Base-by-base conservation (phyloP, 148 eudicot genomes). In the Heliosperma pusillum region DNA sequence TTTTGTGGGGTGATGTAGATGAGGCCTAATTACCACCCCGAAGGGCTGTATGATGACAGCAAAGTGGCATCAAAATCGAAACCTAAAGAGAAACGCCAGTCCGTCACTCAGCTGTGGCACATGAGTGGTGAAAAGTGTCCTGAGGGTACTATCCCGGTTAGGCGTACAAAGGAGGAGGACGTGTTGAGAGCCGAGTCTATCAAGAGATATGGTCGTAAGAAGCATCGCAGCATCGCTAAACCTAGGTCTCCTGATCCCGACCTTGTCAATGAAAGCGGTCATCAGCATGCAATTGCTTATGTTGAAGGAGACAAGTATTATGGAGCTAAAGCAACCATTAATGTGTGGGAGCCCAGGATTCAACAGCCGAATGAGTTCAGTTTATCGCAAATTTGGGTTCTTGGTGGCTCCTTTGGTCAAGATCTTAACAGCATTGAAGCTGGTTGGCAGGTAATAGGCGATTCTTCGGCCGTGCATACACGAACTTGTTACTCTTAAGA, bases 401-500 rank as follows among this genome's bases (percentile, higher is more conserved):
- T 94, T 76, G 97, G 98, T 47, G 98, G 98, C 76, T 94, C 98
- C 69, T 94, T 94, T 76, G 98, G 96, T 61, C 82, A 91, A 85
- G 98, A 94, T 86, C 98, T 94, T 71, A 94, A 94, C 84, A 94
- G 98, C 83, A 94, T 94, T 77, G 98, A 94, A 86, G 98, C 98
- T 80, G 98, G 98, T 69, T 94, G 98, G 98, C 98, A 94, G 98
- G 98, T 94, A 50, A 2, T 50, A 13, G 13, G 17, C 17, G 55
- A 0, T 50, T 2, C 3, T 11, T 50, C 5, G 15, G 55, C 4
- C 13, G 1, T 16, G 3, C 0, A 17, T 10, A 16, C 42, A 50
- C 13, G 55, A 50, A 50, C 3, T 2, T 50, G 19, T 50, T 13
- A 50, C 3, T 50, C 55, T 50, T 50, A 50, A n/a, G n/a, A n/a